These are phyloP conservation scores for Russula earlei DNA, from an alignment of 768 basidiomycete species.

Conservation along the genomic window DNA sequence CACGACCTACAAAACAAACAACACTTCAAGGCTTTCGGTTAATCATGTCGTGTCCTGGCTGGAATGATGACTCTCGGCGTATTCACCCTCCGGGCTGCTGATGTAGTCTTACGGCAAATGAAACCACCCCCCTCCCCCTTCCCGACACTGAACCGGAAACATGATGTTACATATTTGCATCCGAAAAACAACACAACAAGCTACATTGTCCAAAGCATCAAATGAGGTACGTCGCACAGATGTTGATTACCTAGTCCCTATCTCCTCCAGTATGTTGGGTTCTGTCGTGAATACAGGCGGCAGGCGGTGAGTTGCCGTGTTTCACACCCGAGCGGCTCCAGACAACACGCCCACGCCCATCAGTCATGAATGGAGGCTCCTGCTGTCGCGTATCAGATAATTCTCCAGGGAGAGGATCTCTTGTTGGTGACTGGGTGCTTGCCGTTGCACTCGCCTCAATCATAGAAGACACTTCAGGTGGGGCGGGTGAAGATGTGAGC, in stretches of 20 bases:
- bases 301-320: neutral
- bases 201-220: too few species aligned
- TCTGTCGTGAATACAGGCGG: neutral
- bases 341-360: constrained; percentile 30
- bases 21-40: too few species aligned
- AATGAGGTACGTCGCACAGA: neutral
- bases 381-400: constrained; percentile 1
- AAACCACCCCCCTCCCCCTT: too few species aligned
- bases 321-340: constrained; percentile 25
- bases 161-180: neutral
- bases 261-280: neutral
- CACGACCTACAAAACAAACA: too few species aligned
- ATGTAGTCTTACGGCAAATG: too few species aligned
- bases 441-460: neutral
- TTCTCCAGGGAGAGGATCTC: neutral
- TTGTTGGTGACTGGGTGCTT: neutral
- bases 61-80: too few species aligned
- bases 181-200: too few species aligned
- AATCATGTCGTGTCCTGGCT: too few species aligned
- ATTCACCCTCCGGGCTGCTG: too few species aligned
- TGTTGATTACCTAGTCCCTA: neutral
- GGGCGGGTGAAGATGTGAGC: neutral
- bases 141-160: too few species aligned
- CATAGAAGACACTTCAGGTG: neutral
- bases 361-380: constrained; percentile 28